Base-by-base conservation (phyloP, 208 protist species). In the Trichomonas gallinae region DNA sequence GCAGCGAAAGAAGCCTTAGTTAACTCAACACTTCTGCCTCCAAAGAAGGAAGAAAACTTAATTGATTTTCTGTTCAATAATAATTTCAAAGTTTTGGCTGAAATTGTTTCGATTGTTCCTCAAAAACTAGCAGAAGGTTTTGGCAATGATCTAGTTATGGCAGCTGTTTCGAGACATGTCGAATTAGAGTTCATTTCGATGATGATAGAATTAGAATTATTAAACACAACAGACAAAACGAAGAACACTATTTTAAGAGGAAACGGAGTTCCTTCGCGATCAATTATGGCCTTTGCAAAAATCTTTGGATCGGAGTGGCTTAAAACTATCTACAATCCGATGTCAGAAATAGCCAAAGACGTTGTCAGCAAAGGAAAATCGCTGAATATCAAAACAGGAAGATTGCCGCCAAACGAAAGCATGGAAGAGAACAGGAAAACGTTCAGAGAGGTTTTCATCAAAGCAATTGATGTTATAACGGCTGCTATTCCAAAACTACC, bases 221-320 rank as follows among this genome's bases (percentile, higher is more conserved):
- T 49, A 4, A 93, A 23, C n/a, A 26, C 17, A 34, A 31, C 42
- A 23, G 44, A 51, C 2, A 42, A 9, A n/a, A 51, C 4, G 0
- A 93, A 51, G 45, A 93, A 93, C 31, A 93, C 87, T 15, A 48
- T 93, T 36, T 36, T 93, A n/a, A 93, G 87, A 93, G 87, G 87
- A 51, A 93, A 93, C 46, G 87, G 40, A 58, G 87, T 93, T 48
- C 87, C 87, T 38, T 42, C 87, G 8, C 11, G 87, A 26, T 42
- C 87, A 11, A 44, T 93, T 38, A 44, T 42, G 10, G 0, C 11
- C 4, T 51, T 93, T 36, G 21, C 87, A 34, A 48, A 44, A 51
- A 34, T 93, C 8, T 17, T 93, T 38, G 87, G 87, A 38, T 49
- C 44, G 0, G 10, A 93, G 36, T 93, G 87, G 87, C 42, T 93